A percentile compares a stretch with the other conserved stretches of the same genome.
These are phyloP conservation scores for Cryoendolithus antarcticus DNA, from an alignment of 2,329 filamentous ascomycete genomes.

Conservation along the genomic window DNA sequence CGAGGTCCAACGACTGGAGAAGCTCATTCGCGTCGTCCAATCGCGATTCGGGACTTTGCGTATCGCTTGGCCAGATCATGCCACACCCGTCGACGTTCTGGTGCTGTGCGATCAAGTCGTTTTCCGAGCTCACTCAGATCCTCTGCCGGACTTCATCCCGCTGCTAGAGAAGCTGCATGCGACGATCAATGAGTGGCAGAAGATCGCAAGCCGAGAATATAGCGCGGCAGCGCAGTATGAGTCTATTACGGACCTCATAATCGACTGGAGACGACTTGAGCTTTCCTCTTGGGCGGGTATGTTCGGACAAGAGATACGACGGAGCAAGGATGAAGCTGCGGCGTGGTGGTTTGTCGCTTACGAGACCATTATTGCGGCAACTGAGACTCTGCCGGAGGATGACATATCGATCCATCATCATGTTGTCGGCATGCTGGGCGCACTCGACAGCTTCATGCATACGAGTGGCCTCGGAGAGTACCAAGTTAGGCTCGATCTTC, in stretches of 20 bases:
- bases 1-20: constrained; percentile 63
- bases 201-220: constrained; percentile 72
- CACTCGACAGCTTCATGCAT: constrained; percentile 46
- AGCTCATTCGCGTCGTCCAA: constrained; percentile 56
- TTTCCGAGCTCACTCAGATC: constrained; percentile 64
- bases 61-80: constrained; percentile 55
- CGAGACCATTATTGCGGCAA: constrained; percentile 63
- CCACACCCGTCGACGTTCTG: constrained; percentile 70
- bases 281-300: constrained; percentile 83
- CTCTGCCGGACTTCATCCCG: constrained; percentile 73
- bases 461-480: constrained; percentile 47
- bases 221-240: constrained; percentile 61
- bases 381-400: constrained; percentile 1
- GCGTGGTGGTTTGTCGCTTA: constrained; percentile 97
- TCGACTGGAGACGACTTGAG: constrained; percentile 83
- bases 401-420: constrained; percentile 6
- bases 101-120: constrained; percentile 62
- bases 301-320: constrained; percentile 70
- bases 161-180: constrained; percentile 78
- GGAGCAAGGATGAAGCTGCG: constrained; percentile 63
- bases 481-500: constrained; percentile 44
- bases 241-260: constrained; percentile 64
- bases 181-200: constrained; percentile 87
- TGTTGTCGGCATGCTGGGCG: constrained; percentile 1
- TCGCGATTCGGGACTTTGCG: constrained; percentile 59